phyloP scores from a whole-genome alignment of 192 early-diverging fungal genomes.

The Coemansia sp. region DNA sequence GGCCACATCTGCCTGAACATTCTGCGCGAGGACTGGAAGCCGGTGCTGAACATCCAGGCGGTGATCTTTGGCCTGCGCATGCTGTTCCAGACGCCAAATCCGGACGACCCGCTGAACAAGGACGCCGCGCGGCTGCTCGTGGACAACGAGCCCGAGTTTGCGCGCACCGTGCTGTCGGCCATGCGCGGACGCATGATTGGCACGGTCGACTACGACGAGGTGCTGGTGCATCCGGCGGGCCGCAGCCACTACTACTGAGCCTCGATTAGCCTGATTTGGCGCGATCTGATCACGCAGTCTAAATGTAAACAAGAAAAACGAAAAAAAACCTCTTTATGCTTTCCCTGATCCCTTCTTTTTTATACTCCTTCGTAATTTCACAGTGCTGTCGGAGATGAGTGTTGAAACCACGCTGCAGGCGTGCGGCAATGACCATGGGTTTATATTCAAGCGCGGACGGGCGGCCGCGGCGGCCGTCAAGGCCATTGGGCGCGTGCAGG shows the following conservation, averaged over 20 bases:
- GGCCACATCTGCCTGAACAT: constrained; percentile 97
- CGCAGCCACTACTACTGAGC: no score
- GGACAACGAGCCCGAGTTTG: constrained; percentile 66
- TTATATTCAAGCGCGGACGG: constrained; percentile 38
- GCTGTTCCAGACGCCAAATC: constrained; percentile 90
- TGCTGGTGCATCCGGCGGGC: no score
- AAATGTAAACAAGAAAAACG: background rate
- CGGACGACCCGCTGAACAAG: constrained; percentile 98
- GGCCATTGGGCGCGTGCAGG: background rate
- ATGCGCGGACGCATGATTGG: constrained; percentile 75
- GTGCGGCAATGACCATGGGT: constrained; percentile 46
- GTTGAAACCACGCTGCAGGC: background rate
- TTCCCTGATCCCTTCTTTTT: background rate
- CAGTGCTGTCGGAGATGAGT: background rate
- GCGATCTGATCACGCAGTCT: no score
- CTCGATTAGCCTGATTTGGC: no score
- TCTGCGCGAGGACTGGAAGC: constrained; percentile 98
- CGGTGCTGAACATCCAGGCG: constrained; percentile 89
- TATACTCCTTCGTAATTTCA: constrained; percentile 7
- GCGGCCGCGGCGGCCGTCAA: background rate
- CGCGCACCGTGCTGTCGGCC: constrained; percentile 65
- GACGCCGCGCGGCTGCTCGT: constrained; percentile 83
- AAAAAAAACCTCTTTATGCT: background rate
- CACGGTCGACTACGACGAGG: constrained; percentile 67
- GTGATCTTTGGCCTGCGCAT: constrained; percentile 89